Evolutionary conservation across 495 filamentous ascomycete genomes (phyloP).

Genomic region (Neurospora africana): DNA sequence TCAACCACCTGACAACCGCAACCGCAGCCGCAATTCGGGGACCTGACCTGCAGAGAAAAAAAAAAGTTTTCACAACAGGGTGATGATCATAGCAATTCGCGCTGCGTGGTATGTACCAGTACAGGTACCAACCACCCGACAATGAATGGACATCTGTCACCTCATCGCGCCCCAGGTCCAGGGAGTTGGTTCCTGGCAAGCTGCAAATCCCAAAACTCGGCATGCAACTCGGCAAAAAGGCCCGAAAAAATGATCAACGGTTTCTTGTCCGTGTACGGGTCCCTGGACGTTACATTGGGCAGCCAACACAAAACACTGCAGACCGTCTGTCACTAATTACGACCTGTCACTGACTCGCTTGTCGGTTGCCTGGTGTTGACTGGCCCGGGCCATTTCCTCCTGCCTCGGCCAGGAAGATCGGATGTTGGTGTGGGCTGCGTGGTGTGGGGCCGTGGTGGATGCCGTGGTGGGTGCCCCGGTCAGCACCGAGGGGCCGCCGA

Average conservation of each 20-base stretch:
- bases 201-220: neutral
- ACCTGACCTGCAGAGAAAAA: neutral
- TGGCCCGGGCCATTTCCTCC: neutral
- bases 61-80: neutral
- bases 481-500: neutral
- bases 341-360: neutral
- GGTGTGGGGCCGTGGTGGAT: neutral
- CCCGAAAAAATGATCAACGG: neutral
- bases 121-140: neutral
- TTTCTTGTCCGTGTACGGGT: neutral
- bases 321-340: neutral
- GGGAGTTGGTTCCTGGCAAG: neutral
- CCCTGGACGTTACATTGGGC: neutral
- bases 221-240: neutral
- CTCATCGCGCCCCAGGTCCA: neutral
- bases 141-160: neutral
- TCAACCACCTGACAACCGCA: neutral
- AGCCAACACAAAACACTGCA: no score
- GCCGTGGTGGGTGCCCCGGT: neutral
- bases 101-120: neutral
- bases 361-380: no score
- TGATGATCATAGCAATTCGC: neutral
- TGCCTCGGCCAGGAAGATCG: neutral
- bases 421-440: neutral
- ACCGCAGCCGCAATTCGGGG: neutral